Evolutionary conservation across 2,329 filamentous ascomycete species (phyloP), one percentile per base, ranked within the genome.

Genomic region (Neoscytalidium dimidiatum): DNA sequence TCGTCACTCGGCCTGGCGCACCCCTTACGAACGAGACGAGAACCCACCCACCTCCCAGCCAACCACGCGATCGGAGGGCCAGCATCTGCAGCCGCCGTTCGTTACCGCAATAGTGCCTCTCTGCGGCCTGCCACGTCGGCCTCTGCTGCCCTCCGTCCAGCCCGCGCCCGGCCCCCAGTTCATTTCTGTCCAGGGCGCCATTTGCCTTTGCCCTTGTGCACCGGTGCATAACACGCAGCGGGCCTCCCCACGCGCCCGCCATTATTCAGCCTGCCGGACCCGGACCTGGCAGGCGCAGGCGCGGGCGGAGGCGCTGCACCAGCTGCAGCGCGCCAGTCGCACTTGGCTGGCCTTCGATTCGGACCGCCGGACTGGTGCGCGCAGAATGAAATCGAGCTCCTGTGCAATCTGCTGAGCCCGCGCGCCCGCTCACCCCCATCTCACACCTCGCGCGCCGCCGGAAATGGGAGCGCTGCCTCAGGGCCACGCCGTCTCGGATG

Each of bases 121-220:
- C 29, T 33, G 17, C 28, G 28, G 49, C n/a, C 33, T 46, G 56
- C 56, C 56, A 60, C 56, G 56, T 60, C 56, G 56, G 56, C 56
- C 35, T 57, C 33, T 38, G 17, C 31, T 43, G 52, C 52, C 52
- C 52, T 35, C 52, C 52, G 33, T 31, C 56, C 38, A 46, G 56
- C 56, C 56, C 56, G 56, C 21, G 35, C 56, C 35, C 56, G 53
- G 53, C 56, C 56, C 13, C 41, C 33, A 29, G 56, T 31, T 33
- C 56, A 46, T 60, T 60, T 60, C 35, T 28, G 23, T 58, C 21
- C 19, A 35, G 29, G 48, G 48, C 31, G 43, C 33, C 21, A 52
- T 56, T 41, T 43, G 53, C 53, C 56, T 46, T 60, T 43, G 53
- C 53, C 56, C 33, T 60, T 60, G 56, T 60, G 56, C 56, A 60